Conservation (phyloP, 2,329 filamentous ascomycete species). For the Paecilomyces dactylethromorphus region DNA sequence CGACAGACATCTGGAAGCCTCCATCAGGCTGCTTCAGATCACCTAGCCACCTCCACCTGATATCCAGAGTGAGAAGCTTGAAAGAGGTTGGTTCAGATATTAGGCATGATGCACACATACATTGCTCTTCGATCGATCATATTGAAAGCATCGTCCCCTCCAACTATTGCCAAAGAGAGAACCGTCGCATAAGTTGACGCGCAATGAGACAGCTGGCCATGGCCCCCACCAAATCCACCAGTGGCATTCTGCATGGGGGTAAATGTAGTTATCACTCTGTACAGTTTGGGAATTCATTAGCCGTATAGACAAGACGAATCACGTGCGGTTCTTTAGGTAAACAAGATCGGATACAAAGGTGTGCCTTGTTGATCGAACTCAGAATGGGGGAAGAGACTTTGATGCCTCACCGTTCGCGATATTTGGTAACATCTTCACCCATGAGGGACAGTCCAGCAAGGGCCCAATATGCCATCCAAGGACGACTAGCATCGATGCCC, state of each 20-base stretch:
- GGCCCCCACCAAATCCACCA: constrained; percentile 90
- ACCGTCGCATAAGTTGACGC: constrained; percentile 83
- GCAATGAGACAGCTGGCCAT: constrained; percentile 81
- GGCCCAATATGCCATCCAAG: constrained; percentile 94
- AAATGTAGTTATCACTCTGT: constrained; percentile 64
- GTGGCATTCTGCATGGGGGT: constrained; percentile 71
- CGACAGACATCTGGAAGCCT: constrained; percentile 79
- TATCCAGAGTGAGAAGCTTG: constrained; percentile 14
- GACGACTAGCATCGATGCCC: constrained; percentile 74
- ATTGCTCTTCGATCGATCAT: constrained; percentile 74
- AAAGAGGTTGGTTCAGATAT: constrained; percentile 1
- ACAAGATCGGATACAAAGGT: not conserved
- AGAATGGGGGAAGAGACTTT: not conserved
- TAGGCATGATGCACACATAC: constrained; percentile 30
- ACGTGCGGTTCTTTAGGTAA: not conserved
- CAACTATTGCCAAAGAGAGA: constrained; percentile 71
- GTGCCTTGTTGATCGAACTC: not conserved
- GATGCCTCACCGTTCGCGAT: constrained; percentile 53
- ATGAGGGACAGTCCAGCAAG: constrained; percentile 68
- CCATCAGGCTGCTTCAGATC: constrained; percentile 79
- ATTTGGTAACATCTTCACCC: constrained; percentile 63
- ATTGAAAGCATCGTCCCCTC: constrained; percentile 65
- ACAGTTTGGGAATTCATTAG: constrained; percentile 6
- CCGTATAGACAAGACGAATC: not conserved
- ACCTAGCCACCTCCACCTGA: constrained; percentile 77